Base-by-base conservation (phyloP, 2,329 filamentous ascomycete genomes). In the Fusarium succisae region DNA sequence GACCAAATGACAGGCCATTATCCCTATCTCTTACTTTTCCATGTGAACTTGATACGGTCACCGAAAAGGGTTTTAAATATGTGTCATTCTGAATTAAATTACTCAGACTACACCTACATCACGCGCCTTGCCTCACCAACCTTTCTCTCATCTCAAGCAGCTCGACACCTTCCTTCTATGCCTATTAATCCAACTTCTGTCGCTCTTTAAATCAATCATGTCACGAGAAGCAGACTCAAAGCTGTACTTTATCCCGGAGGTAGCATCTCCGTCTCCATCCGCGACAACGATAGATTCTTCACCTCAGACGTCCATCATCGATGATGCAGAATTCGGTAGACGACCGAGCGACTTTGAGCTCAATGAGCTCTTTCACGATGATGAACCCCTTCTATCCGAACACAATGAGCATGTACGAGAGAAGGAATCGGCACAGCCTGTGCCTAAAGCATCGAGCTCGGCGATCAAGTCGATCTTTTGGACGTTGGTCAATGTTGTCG, bases 1-100 rank as follows among this genome's bases (percentile, higher is more conserved):
- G 0, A 4, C 7, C 14, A 12, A n/a, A 30, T 2, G 4, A 17
- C 6, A 12, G 9, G 0, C 22, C 4, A 3, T 6, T 28, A 11
- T 22, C 15, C 14, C 17, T 37, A 37, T 18, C 17, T 37, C 3
- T 17, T 37, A 10, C 35, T 37, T 18, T 18, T 37, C 0, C 41
- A 11, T 17, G 41, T 12, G n/a, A 8, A 0, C 0, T 6, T n/a
- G 45, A 17, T 1, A 4, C 5, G 26, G 13, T 22, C 13, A 5
- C 4, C 2, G 14, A 22, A 12, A 22, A 3, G 7, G 9, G 2
- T 8, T n/a, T n/a, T 17, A 1, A 6, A 30, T 0, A 48, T 4
- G 45, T n/a, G 26, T 17, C 5, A 17, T n/a, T 22, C 14, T n/a
- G 3, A 5, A 2, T 22, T n/a, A 14, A 8, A 5, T 12, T 50